Evolutionary conservation across 176 grass and related monocot genomes (phyloP).

Genomic region (bread wheat (Triticum aestivum)): DNA sequence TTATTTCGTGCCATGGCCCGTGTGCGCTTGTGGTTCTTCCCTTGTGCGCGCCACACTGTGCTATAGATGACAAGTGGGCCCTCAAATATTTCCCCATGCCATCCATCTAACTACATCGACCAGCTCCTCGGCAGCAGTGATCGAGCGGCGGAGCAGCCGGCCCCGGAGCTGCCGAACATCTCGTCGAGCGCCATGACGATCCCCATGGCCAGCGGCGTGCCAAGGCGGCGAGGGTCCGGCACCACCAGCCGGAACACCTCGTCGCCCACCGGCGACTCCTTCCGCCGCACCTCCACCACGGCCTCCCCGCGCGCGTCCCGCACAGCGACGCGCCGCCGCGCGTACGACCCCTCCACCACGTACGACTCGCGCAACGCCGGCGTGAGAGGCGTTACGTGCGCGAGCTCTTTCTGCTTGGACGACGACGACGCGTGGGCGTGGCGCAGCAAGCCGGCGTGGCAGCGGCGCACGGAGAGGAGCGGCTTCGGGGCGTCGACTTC

Average conservation of each 20-base stretch:
- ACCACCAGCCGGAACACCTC: slow-evolving; percentile 68
- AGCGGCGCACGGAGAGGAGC: slow-evolving; percentile 52
- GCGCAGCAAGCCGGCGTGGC: slow-evolving; percentile 27
- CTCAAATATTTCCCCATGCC: not conserved
- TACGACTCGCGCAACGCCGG: slow-evolving; percentile 8
- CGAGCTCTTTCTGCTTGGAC: slow-evolving; percentile 28
- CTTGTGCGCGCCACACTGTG: not conserved
- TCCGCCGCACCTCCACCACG: slow-evolving; percentile 54
- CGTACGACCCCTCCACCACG: slow-evolving; percentile 70
- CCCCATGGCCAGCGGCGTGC: slow-evolving; percentile 61
- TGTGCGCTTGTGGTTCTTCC: not conserved
- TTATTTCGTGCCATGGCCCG: not conserved
- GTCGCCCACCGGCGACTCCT: slow-evolving; percentile 49
- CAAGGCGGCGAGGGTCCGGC: slow-evolving; percentile 16
- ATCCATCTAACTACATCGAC: slow-evolving; percentile 20
- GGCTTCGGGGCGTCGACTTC: not conserved
- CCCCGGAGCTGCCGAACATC: slow-evolving; percentile 43
- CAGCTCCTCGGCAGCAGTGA: slow-evolving; percentile 41
- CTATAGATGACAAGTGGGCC: not conserved
- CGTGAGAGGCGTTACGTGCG: slow-evolving; percentile 35
- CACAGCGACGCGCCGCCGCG: slow-evolving; percentile 41
- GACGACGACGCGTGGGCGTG: not conserved
- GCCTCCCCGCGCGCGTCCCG: slow-evolving; percentile 39
- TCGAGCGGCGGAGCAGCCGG: not conserved
- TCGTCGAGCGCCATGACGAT: slow-evolving; percentile 78